phyloP scores from a whole-genome alignment of 176 grass and related monocot genomes.

The Puya raimondii region DNA sequence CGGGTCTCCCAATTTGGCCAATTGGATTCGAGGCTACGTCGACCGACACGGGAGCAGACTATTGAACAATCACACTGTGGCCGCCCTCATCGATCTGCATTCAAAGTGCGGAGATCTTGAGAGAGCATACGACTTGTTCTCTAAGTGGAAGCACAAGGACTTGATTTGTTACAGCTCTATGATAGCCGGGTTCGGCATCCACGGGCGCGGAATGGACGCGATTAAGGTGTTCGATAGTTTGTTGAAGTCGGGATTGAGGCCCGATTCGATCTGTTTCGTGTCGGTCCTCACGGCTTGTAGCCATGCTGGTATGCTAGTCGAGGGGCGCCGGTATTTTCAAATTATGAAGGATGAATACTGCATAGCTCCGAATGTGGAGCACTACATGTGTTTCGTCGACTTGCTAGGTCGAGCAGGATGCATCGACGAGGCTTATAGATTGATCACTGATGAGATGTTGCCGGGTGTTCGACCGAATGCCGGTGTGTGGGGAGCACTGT shows the following conservation, averaged over 20 bases:
- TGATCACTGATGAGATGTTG: conserved; percentile 29
- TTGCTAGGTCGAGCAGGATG: conserved; percentile 33
- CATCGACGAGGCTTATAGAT: conserved; percentile 32
- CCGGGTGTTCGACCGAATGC: conserved; percentile 13
- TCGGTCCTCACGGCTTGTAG: conserved; percentile 40
- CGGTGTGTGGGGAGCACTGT: conserved; percentile 34
- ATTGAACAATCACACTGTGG: conserved; percentile 30
- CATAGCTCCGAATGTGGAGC: conserved; percentile 25
- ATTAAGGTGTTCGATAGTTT: conserved; percentile 22
- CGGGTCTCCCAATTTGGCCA: conserved; percentile 20
- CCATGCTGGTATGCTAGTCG: conserved; percentile 29
- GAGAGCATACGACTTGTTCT: conserved; percentile 29
- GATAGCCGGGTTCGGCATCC: conserved; percentile 34
- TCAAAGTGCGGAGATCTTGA: conserved; percentile 37
- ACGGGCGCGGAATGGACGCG: conserved; percentile 29
- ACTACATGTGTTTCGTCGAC: conserved; percentile 32
- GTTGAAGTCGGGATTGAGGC: conserved; percentile 9
- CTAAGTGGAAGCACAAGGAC: conserved; percentile 27
- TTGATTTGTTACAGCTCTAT: conserved; percentile 43
- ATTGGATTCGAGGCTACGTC: conserved; percentile 27
- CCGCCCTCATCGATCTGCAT: conserved; percentile 35
- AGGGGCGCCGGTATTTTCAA: conserved; percentile 27
- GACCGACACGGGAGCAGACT: background rate
- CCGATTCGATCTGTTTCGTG: conserved; percentile 39
- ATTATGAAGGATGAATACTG: conserved; percentile 33